Percentiles rank a stretch among this genome's conserved stretches.
These are phyloP conservation scores for Avena atlantica DNA, from an alignment of 176 grass and related monocot genomes.

Conservation along the genomic window DNA sequence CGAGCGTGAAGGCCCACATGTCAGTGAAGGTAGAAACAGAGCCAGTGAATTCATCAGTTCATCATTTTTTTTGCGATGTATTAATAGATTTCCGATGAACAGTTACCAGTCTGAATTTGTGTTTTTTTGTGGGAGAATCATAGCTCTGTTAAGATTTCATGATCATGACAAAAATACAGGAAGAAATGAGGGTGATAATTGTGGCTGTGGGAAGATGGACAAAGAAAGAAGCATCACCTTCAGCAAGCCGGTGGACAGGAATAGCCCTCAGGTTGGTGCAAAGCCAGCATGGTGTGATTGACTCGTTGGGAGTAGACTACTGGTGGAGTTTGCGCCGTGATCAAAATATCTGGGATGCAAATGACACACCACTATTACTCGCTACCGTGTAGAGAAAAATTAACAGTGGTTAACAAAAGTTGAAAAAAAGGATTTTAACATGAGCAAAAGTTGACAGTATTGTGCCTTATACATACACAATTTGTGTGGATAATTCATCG, in stretches of 20 bases:
- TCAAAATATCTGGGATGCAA: slow-evolving; percentile 10
- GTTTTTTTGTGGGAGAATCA: too few relatives aligned
- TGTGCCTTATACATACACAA: too few relatives aligned
- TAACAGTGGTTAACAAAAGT: too few relatives aligned
- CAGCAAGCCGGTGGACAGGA: slow-evolving; percentile 34
- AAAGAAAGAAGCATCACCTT: slow-evolving; percentile 32
- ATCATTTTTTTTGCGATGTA: neutral
- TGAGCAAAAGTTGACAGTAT: too few relatives aligned
- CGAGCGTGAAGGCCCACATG: neutral
- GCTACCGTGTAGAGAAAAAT: too few relatives aligned
- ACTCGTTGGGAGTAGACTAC: neutral
- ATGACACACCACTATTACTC: neutral
- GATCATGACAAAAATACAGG: neutral
- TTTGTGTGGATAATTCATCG: too few relatives aligned
- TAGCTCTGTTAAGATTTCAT: neutral
- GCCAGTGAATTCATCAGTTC: neutral
- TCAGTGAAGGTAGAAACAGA: neutral
- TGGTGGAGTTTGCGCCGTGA: neutral
- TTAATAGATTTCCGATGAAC: too few relatives aligned
- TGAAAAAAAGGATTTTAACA: too few relatives aligned
- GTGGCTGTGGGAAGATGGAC: slow-evolving; percentile 38
- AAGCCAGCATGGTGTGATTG: neutral
- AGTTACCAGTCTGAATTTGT: too few relatives aligned
- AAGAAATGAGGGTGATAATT: slow-evolving; percentile 18
- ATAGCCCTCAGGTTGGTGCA: neutral